Evolutionary conservation across 148 eudicot genomes (phyloP), one percentile per base, ranked within the genome.

Genomic region (Persicaria maculosa): DNA sequence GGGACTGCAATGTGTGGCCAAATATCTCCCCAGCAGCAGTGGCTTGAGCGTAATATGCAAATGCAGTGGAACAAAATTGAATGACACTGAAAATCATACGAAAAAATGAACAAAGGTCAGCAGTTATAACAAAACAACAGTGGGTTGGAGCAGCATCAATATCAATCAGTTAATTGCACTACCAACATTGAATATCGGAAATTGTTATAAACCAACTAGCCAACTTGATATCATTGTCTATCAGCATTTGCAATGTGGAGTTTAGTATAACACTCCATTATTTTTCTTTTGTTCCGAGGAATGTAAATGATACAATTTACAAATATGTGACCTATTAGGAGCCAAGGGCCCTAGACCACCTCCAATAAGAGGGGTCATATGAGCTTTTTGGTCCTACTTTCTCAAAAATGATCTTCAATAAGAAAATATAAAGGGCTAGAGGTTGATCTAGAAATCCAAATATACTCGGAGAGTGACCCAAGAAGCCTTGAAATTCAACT

Each of bases 31-130:
- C 91, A 50, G 97, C 99, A 9, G 99, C 97, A 77, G 99, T 95
- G 68, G 99, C 99, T 88, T 95, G 99, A 76, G 99, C 92, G 75
- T 95, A 95, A 83, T 88, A 95, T 31, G 90, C 99, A 81, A 95
- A 95, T 72, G 99, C 99, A 53, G 96, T 87, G 76, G 99, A 84
- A 20, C 99, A 92, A 79, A 95, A 95, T 76, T 95, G 99, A 68
- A 95, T 95, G 78, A 95, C 99, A 86, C 99, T 95, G 91, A 65
- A 83, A 81, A 31, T 17, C n/a, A 7, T 7, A 14, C 20, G 71
- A n/a, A 16, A n/a, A 31, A 68, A 67, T 71, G 54, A 47, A 9
- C 9, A 14, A 45, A n/a, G 12, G 10, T 45, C 16, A 47, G 74
- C 44, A 3, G 4, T 20, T 22, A 22, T 45, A 36, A 74, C 54